phyloP scores from a whole-genome alignment of 2,329 filamentous ascomycete genomes.

The Trichocomaceae sp. region DNA sequence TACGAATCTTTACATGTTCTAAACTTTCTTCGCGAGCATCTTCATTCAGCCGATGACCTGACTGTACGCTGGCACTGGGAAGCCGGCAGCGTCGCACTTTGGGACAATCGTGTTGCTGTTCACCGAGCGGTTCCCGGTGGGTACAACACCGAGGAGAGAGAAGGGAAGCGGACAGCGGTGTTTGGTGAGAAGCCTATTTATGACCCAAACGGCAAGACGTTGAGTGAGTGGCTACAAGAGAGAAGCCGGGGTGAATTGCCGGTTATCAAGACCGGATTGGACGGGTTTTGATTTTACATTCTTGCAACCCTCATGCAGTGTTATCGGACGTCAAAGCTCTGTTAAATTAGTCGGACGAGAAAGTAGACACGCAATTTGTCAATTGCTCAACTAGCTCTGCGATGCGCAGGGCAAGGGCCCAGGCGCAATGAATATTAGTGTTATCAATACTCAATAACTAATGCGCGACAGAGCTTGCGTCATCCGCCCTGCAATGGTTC shows the following conservation, averaged over 20 bases:
- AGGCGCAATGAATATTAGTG: no score
- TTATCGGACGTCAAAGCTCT: no score
- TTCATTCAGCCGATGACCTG: constrained; percentile 4
- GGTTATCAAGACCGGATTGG: constrained; percentile 1
- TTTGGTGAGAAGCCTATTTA: constrained; percentile 5
- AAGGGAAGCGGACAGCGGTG: not conserved
- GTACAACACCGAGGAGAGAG: constrained; percentile 4
- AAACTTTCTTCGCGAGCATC: not conserved
- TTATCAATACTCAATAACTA: no score
- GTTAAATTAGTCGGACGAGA: no score
- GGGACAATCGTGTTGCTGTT: constrained; percentile 4
- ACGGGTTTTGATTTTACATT: not conserved
- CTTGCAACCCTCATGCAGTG: no score
- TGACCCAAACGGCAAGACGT: not conserved
- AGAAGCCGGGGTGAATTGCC: not conserved
- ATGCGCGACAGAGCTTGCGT: no score
- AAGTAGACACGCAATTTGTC: no score
- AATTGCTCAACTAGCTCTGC: no score
- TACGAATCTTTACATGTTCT: not conserved
- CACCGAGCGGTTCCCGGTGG: constrained; percentile 5
- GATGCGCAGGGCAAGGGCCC: no score
- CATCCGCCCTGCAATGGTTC: no score
- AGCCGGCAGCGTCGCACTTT: constrained; percentile 4
- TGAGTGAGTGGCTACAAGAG: constrained; percentile 4
- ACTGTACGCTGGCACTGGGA: constrained; percentile 7